These are phyloP conservation scores for Takakia lepidozioides DNA, from an alignment of 225 moss, liverwort and hornwort genomes.

Conservation along the genomic window DNA sequence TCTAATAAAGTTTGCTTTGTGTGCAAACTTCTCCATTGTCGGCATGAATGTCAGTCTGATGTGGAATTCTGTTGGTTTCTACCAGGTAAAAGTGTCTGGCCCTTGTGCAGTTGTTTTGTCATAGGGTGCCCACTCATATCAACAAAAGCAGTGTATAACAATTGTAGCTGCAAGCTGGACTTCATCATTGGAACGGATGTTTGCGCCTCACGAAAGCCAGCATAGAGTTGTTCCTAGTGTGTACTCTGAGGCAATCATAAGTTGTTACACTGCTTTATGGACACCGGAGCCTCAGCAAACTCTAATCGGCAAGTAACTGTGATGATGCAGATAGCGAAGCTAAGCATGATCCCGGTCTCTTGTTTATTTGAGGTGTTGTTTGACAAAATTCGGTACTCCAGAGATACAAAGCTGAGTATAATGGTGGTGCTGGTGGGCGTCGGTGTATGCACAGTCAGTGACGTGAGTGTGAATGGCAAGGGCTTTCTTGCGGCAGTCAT, in stretches of 20 bases:
- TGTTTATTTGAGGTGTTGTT: slow-evolving; percentile 52
- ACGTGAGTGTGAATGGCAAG: slow-evolving; percentile 41
- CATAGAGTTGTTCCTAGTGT: too few species aligned
- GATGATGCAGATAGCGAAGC: slow-evolving; percentile 36
- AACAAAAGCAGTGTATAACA: too few species aligned
- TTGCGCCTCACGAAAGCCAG: too few species aligned
- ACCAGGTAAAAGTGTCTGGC: too few species aligned
- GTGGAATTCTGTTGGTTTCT: slow-evolving; percentile 61
- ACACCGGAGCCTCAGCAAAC: background rate
- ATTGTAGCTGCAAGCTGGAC: too few species aligned
- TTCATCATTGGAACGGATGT: too few species aligned
- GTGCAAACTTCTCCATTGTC: slow-evolving; percentile 51
- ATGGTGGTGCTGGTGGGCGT: slow-evolving; percentile 43
- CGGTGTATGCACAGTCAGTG: slow-evolving; percentile 46
- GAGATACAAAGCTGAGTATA: slow-evolving; percentile 49
- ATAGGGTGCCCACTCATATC: too few species aligned
- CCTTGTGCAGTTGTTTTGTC: too few species aligned
- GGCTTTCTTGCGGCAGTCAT: slow-evolving; percentile 40
- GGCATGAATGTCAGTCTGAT: slow-evolving; percentile 59
- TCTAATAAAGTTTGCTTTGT: slow-evolving; percentile 44
- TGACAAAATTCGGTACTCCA: slow-evolving; percentile 49
- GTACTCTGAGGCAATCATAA: too few species aligned
- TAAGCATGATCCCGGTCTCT: slow-evolving; percentile 57
- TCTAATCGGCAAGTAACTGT: background rate
- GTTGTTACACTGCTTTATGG: too few species aligned